These are phyloP conservation scores for Pythium dissotocum DNA, from an alignment of 352 stramenopile species.

Conservation along the genomic window DNA sequence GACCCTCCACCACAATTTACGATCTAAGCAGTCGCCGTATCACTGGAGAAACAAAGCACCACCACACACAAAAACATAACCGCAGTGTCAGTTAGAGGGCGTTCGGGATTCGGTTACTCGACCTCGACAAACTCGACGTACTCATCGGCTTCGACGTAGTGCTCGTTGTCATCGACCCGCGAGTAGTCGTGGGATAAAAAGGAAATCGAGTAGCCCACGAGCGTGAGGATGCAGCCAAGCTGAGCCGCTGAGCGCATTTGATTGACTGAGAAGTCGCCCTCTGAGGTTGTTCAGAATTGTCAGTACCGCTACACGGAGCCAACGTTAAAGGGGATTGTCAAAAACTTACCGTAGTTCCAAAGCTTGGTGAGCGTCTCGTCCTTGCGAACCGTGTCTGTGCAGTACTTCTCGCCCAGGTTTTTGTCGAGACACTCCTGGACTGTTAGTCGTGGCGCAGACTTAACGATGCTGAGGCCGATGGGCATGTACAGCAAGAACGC, in stretches of 20 bases:
- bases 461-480: slow-evolving; percentile 53
- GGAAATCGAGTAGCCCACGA: slow-evolving; percentile 69
- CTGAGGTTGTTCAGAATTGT: slow-evolving; percentile 20
- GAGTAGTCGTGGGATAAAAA: slow-evolving; percentile 66
- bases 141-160: background rate
- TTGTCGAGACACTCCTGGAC: slow-evolving; percentile 56
- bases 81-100: background rate
- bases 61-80: background rate
- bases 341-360: slow-evolving; percentile 60
- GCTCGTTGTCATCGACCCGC: slow-evolving; percentile 14
- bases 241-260: slow-evolving; percentile 69
- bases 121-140: background rate
- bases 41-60: background rate
- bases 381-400: slow-evolving; percentile 49
- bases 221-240: slow-evolving; percentile 67
- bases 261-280: slow-evolving; percentile 46
- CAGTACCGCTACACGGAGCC: background rate
- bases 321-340: background rate
- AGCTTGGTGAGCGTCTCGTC: slow-evolving; percentile 69
- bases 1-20: too few species aligned
- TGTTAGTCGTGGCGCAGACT: slow-evolving; percentile 43
- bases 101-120: background rate
- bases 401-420: slow-evolving; percentile 60
- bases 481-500: slow-evolving; percentile 72
- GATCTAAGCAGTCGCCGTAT: background rate